These are phyloP conservation scores for Silene noctiflora DNA, from an alignment of 179 eudicot species.

Conservation along the genomic window DNA sequence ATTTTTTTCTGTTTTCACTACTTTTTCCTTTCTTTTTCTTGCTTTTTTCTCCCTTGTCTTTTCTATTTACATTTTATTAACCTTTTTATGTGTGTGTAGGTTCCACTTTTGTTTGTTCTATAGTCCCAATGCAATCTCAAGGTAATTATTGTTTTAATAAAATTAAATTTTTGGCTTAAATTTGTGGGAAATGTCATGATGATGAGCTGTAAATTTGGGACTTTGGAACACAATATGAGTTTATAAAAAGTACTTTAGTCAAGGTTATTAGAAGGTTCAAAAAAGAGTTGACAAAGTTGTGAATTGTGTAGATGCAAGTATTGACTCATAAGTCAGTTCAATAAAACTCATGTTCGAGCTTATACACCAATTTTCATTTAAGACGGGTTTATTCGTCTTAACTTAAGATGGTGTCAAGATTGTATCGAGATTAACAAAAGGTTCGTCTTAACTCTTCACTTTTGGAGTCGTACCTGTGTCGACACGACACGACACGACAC, in stretches of 20 bases:
- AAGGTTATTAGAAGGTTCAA: constrained; percentile 10
- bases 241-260: background rate
- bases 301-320: background rate
- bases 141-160: background rate
- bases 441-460: too few species aligned
- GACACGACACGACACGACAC: too few species aligned
- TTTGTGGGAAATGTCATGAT: background rate
- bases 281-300: background rate
- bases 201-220: background rate
- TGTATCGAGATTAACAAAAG: too few species aligned
- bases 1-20: constrained; percentile 6
- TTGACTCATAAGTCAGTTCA: too few species aligned
- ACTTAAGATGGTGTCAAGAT: too few species aligned
- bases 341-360: too few species aligned
- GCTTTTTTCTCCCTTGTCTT: constrained; percentile 11
- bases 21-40: background rate
- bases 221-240: background rate
- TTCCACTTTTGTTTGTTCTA: background rate
- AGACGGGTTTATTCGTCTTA: too few species aligned
- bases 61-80: constrained; percentile 8
- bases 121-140: background rate
- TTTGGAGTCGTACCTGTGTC: too few species aligned
- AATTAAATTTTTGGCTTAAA: background rate
- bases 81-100: background rate
- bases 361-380: too few species aligned